Percentiles rank a stretch among this genome's conserved stretches.
These are phyloP conservation scores for Volutella citrinella DNA, from an alignment of 2,329 filamentous ascomycete genomes.

Conservation along the genomic window DNA sequence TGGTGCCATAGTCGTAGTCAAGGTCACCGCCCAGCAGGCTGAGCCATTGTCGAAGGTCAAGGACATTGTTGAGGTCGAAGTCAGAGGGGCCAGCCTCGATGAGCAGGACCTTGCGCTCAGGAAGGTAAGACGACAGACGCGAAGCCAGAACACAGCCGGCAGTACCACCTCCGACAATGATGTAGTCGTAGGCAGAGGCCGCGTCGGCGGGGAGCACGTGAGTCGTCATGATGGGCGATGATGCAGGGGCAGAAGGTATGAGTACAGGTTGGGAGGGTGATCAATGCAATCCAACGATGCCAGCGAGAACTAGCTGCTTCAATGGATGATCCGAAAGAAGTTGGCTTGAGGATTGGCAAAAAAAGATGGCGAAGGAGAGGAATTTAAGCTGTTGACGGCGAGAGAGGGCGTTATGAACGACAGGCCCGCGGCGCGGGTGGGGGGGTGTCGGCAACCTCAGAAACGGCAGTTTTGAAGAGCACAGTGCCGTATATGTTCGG, in stretches of 20 bases:
- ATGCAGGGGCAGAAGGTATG: no score
- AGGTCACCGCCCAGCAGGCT: constrained; percentile 80
- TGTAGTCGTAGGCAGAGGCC: constrained; percentile 72
- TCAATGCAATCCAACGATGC: no score
- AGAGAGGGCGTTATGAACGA: constrained; percentile 6
- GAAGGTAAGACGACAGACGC: constrained; percentile 77
- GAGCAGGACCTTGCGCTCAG: constrained; percentile 74
- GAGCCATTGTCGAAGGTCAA: constrained; percentile 85
- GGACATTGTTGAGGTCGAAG: constrained; percentile 81
- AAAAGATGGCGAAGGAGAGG: neutral
- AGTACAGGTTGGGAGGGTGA: no score
- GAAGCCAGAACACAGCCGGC: constrained; percentile 83
- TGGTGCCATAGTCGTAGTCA: constrained; percentile 88
- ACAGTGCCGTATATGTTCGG: no score
- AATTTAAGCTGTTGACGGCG: constrained; percentile 1
- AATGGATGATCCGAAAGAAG: neutral
- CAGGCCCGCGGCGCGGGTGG: constrained; percentile 2
- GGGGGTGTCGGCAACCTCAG: no score
- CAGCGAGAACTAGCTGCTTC: no score
- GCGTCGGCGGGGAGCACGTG: constrained; percentile 62
- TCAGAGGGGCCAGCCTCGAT: constrained; percentile 90
- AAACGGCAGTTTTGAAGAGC: no score
- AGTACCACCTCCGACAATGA: constrained; percentile 82
- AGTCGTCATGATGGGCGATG: constrained; percentile 64
- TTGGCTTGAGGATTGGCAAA: neutral